phyloP scores from a whole-genome alignment of 768 basidiomycete genomes.

The Hirschioporus abietinus region DNA sequence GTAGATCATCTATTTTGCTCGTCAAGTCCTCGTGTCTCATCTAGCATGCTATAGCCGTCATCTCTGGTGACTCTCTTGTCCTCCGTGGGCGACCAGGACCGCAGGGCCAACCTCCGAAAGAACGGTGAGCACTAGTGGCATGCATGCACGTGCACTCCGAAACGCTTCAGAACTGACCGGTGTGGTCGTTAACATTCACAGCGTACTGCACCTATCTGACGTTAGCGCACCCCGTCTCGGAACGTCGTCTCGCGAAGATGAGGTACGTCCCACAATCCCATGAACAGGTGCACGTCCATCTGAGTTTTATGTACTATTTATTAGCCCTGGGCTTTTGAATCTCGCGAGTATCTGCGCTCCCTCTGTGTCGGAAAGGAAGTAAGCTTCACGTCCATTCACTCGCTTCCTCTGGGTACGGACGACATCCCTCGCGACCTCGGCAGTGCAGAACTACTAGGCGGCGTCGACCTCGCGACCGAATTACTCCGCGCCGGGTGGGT shows the following conservation, averaged over 20 bases:
- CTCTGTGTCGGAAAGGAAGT: constrained; percentile 89
- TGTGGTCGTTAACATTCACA: constrained; percentile 24
- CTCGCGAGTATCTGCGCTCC: constrained; percentile 86
- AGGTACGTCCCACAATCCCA: constrained; percentile 40
- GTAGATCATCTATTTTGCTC: constrained; percentile 18
- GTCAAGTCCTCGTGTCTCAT: constrained; percentile 19
- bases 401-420: constrained; percentile 62
- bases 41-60: constrained; percentile 55
- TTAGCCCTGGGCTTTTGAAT: constrained; percentile 87
- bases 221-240: constrained; percentile 82
- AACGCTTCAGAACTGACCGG: background rate
- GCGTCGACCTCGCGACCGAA: constrained; percentile 67
- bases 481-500: constrained; percentile 91
- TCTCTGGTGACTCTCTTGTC: constrained; percentile 87
- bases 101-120: constrained; percentile 86
- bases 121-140: constrained; percentile 50
- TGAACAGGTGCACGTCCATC: constrained; percentile 6
- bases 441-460: constrained; percentile 56
- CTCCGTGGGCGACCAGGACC: constrained; percentile 71
- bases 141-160: constrained; percentile 1
- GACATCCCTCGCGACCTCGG: constrained; percentile 79
- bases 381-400: constrained; percentile 76
- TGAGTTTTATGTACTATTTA: constrained; percentile 7
- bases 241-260: constrained; percentile 79
- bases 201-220: constrained; percentile 87